A percentile compares a stretch with the other conserved stretches of the same genome.
Conservation (phyloP, 2,329 filamentous ascomycete genomes). For the Exophiala calicioides region DNA sequence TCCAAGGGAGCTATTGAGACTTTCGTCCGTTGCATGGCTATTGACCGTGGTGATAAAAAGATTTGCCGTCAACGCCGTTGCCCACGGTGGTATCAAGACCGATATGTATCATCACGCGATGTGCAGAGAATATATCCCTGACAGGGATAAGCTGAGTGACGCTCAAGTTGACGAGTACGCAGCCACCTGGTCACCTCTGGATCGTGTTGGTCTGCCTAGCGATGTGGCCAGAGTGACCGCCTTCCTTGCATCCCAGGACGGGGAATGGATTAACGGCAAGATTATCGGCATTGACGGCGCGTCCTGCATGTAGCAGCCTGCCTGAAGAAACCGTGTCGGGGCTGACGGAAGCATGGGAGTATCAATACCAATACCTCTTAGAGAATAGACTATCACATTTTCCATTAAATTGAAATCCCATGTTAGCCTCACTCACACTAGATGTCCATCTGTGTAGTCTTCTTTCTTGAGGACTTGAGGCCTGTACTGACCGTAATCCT, state of each 20-base stretch:
- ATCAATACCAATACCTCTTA: too few relatives aligned
- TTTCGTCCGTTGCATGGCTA: slow-evolving; percentile 73
- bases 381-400: too few relatives aligned
- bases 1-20: slow-evolving; percentile 76
- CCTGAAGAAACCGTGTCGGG: too few relatives aligned
- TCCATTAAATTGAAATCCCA: too few relatives aligned
- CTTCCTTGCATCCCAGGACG: slow-evolving; percentile 58
- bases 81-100: slow-evolving; percentile 67
- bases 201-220: slow-evolving; percentile 58
- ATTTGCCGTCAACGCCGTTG: slow-evolving; percentile 69
- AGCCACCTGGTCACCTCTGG: slow-evolving; percentile 51
- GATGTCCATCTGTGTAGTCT: too few relatives aligned
- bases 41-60: slow-evolving; percentile 66
- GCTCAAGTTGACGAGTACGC: slow-evolving; percentile 34
- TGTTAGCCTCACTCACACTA: too few relatives aligned
- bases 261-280: slow-evolving; percentile 58
- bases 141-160: slow-evolving; percentile 36
- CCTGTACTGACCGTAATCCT: too few relatives aligned
- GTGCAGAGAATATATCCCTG: slow-evolving; percentile 44
- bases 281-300: slow-evolving; percentile 40
- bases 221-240: slow-evolving; percentile 62
- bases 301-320: slow-evolving; percentile 34
- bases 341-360: too few relatives aligned
- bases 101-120: slow-evolving; percentile 65
- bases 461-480: too few relatives aligned